phyloP scores from a whole-genome alignment of 2,329 filamentous ascomycete genomes.

The Aspergillus tubingensis region DNA sequence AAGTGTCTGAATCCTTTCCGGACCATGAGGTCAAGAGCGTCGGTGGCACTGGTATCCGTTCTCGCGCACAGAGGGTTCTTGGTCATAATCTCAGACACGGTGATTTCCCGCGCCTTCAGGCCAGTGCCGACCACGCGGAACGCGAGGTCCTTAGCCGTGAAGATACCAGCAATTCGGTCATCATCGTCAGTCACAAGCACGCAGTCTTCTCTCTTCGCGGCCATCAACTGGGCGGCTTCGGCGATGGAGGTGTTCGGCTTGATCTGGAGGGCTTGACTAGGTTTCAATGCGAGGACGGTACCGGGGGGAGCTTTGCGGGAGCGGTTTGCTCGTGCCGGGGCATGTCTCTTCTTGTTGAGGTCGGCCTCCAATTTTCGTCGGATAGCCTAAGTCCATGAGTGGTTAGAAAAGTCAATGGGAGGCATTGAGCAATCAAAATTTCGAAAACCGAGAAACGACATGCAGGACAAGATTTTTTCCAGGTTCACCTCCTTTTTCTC shows the following conservation, averaged over 20 bases:
- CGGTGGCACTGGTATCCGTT: constrained; percentile 96
- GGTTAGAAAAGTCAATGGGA: constrained; percentile 12
- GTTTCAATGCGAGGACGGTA: constrained; percentile 92
- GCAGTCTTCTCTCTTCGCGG: constrained; percentile 96
- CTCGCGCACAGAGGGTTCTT: constrained; percentile 97
- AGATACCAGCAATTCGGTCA: constrained; percentile 96
- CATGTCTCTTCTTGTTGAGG: constrained; percentile 94
- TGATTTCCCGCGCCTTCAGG: constrained; percentile 83
- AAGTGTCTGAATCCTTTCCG: constrained; percentile 96
- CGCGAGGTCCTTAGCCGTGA: constrained; percentile 96
- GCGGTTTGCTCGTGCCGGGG: constrained; percentile 74
- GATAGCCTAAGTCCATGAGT: constrained; percentile 68
- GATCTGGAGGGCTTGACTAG: constrained; percentile 94
- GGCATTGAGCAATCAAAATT: background rate
- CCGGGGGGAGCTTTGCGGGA: constrained; percentile 93
- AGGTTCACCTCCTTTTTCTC: background rate
- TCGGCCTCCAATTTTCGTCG: constrained; percentile 95
- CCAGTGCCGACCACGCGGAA: constrained; percentile 94
- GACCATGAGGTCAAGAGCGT: constrained; percentile 97
- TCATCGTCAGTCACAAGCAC: constrained; percentile 97
- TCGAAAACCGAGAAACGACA: background rate
- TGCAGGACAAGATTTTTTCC: background rate
- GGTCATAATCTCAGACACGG: constrained; percentile 98
- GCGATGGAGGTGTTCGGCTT: constrained; percentile 92
- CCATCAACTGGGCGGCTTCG: constrained; percentile 97